phyloP scores from a whole-genome alignment of 305 asterid genomes.

The Ilex paraguariensis region DNA sequence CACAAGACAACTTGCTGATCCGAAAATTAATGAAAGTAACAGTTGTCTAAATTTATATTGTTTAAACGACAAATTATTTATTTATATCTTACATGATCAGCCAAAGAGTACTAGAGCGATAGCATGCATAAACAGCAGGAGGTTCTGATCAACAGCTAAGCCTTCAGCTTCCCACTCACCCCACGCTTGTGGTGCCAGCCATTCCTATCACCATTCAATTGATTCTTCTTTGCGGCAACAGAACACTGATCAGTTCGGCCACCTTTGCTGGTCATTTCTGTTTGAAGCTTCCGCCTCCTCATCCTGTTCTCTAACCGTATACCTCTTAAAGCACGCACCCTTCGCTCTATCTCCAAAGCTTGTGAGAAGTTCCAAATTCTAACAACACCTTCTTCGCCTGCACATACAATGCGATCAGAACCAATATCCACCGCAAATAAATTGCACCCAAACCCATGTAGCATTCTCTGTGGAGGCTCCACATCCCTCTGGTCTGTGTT shows the following conservation, averaged over 20 bases:
- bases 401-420: conserved; percentile 81
- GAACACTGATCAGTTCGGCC: conserved; percentile 57
- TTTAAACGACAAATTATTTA: background rate
- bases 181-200: conserved; percentile 69
- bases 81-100: conserved; percentile 6
- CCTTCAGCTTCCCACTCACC: conserved; percentile 68
- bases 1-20: too few species aligned
- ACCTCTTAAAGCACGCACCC: conserved; percentile 49
- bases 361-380: conserved; percentile 97
- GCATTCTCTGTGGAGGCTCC: conserved; percentile 96
- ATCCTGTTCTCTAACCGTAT: conserved; percentile 73
- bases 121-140: conserved; percentile 20
- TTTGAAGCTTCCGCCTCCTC: conserved; percentile 70
- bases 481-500: conserved; percentile 35
- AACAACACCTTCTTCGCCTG: conserved; percentile 93
- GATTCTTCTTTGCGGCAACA: conserved; percentile 67
- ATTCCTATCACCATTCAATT: conserved; percentile 48
- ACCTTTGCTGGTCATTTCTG: conserved; percentile 41
- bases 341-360: conserved; percentile 78
- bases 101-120: conserved; percentile 16
- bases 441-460: conserved; percentile 82
- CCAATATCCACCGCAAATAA: conserved; percentile 74
- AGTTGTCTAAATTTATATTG: too few species aligned
- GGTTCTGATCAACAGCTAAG: conserved; percentile 24
- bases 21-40: too few species aligned